Percentiles rank a stretch among this genome's conserved stretches.
Evolutionary conservation across 805 yeast genomes (phyloP).

Genomic region (Jamesozyma gamospora): DNA sequence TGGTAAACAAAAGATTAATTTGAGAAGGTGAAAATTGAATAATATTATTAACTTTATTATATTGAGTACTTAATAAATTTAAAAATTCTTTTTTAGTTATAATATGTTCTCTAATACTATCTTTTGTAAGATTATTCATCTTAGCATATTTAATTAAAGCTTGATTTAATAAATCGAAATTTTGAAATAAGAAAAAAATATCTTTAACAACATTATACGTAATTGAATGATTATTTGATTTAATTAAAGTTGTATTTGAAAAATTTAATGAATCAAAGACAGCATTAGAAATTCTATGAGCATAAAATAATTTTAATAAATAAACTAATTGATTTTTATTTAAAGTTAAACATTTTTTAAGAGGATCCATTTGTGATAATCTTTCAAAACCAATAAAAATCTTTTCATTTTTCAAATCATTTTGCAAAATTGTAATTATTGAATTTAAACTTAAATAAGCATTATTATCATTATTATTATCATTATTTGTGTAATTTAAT

Average conservation of each 20-base stretch:
- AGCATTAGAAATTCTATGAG: slow-evolving; percentile 32
- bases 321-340: slow-evolving; percentile 30
- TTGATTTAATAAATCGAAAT: slow-evolving; percentile 34
- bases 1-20: slow-evolving; percentile 31
- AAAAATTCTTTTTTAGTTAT: slow-evolving; percentile 31
- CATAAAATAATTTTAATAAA: slow-evolving; percentile 28
- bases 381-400: slow-evolving; percentile 27
- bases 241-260: slow-evolving; percentile 21
- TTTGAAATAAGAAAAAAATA: slow-evolving; percentile 31
- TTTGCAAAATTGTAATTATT: slow-evolving; percentile 33
- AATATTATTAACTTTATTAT: slow-evolving; percentile 34
- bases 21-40: slow-evolving; percentile 35
- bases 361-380: slow-evolving; percentile 24
- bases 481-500: neutral
- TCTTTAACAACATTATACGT: slow-evolving; percentile 32
- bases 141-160: slow-evolving; percentile 29
- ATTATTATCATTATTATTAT: slow-evolving; percentile 8
- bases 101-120: slow-evolving; percentile 22
- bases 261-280: slow-evolving; percentile 29
- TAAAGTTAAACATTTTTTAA: slow-evolving; percentile 22
- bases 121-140: slow-evolving; percentile 20
- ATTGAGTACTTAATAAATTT: slow-evolving; percentile 29
- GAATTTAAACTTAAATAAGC: slow-evolving; percentile 31
- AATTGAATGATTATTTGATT: slow-evolving; percentile 26
- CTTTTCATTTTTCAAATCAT: slow-evolving; percentile 32